Evolutionary conservation across 1,139 yeast species (phyloP).

Genomic region (Pichia sp.): DNA sequence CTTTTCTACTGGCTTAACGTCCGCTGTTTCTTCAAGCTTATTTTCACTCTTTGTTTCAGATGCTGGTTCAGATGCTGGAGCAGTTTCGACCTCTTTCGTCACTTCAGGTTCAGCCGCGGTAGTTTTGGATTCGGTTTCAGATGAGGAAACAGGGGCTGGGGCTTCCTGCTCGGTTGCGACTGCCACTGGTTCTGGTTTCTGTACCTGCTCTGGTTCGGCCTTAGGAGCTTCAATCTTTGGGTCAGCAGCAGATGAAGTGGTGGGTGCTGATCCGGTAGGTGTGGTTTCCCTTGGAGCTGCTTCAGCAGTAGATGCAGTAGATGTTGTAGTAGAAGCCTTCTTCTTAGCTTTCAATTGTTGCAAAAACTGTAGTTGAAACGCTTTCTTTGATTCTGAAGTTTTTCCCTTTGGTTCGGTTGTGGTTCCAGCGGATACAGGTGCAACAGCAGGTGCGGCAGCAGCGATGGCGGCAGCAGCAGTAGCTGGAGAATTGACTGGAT

Average conservation of each 20-base stretch:
- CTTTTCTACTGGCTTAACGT: background rate
- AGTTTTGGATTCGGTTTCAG: background rate
- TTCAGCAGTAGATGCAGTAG: background rate
- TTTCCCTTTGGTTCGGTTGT: conserved; percentile 9
- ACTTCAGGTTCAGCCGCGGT: background rate
- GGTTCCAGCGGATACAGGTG: background rate
- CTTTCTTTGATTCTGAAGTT: conserved; percentile 18
- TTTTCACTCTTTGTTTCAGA: background rate
- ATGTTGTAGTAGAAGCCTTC: conserved; percentile 13
- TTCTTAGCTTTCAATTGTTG: conserved; percentile 22
- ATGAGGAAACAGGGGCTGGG: background rate
- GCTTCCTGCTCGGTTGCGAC: too few species aligned
- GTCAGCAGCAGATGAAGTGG: background rate
- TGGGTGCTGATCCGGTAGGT: background rate
- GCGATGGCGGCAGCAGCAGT: conserved; percentile 5
- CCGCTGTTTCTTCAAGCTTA: background rate
- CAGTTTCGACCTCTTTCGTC: background rate
- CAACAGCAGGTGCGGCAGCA: conserved; percentile 1
- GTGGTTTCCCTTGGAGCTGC: background rate
- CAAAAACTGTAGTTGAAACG: conserved; percentile 25
- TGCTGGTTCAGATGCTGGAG: background rate
- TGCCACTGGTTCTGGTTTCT: too few species aligned
- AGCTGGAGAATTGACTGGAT: conserved; percentile 9
- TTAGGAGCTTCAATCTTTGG: background rate
- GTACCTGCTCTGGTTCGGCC: too few species aligned